Evolutionary conservation across 495 filamentous ascomycete genomes (phyloP).

Genomic region (Penicillium paxilli): DNA sequence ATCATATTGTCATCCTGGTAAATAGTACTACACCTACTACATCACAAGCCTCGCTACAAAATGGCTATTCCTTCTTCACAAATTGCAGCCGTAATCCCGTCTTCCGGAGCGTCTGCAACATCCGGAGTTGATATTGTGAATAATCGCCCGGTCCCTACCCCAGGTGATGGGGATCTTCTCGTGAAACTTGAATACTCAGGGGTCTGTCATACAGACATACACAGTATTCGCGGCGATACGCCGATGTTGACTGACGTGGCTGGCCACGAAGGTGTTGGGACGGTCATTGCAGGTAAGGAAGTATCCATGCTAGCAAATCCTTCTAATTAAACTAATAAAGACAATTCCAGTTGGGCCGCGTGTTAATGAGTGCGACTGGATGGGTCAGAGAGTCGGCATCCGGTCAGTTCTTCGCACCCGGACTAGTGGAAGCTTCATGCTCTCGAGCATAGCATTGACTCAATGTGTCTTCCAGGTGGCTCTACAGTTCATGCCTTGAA

Average conservation of each 20-base stretch:
- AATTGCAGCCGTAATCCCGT: conserved; percentile 36
- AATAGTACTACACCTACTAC: background rate
- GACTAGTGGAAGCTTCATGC: background rate
- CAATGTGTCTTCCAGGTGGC: conserved; percentile 29
- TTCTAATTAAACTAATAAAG: background rate
- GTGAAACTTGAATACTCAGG: conserved; percentile 45
- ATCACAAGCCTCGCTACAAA: background rate
- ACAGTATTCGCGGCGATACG: conserved; percentile 45
- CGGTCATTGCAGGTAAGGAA: conserved; percentile 33
- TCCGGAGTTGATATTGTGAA: conserved; percentile 29
- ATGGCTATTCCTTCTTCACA: conserved; percentile 35
- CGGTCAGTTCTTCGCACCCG: conserved; percentile 21
- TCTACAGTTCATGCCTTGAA: conserved; percentile 43
- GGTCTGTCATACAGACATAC: conserved; percentile 45
- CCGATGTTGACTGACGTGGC: conserved; percentile 48
- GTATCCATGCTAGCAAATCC: background rate
- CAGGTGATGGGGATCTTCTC: conserved; percentile 35
- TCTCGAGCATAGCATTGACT: background rate
- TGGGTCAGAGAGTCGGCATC: conserved; percentile 38
- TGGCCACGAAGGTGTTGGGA: conserved; percentile 46
- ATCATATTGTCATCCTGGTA: background rate
- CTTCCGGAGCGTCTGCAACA: conserved; percentile 21
- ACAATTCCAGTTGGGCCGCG: conserved; percentile 30
- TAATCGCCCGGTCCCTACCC: conserved; percentile 33
- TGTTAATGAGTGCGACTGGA: conserved; percentile 31